Evolutionary conservation across 768 basidiomycete genomes (phyloP), one percentile per base, ranked within the genome.

Genomic region (Tricholoma hemisulphureum): DNA sequence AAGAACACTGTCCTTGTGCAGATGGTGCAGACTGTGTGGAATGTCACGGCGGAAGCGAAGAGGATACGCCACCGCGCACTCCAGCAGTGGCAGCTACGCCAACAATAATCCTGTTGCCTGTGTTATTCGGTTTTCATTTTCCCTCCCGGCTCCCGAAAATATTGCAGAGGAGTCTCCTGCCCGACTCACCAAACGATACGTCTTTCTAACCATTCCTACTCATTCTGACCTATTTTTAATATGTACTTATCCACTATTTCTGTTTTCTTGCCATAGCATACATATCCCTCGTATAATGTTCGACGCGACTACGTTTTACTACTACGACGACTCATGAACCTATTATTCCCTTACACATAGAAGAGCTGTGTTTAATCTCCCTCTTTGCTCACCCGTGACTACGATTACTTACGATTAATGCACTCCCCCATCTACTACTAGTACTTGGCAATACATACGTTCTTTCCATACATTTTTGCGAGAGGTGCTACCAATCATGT

Each of bases 41-140:
- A 84, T 48, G 86, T 88, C 41, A 83, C 91, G 8, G 82, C 85
- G 16, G 88, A 91, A 61, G 83, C 86, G n/a, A 70, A 77, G 51
- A 63, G 58, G 49, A 29, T 60, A 14, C 58, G 64, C 24, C 53
- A 41, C 39, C 53, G 53, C 24, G 14, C 21, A 16, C 26, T 11
- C 2, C 34, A 54, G 16, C 37, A 34, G 4, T n/a, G n/a, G 16
- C n/a, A 45, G 23, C 43, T 24, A 10, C 23, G 11, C 4, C 14
- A 18, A 51, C 29, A 13, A 24, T 45, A 13, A 45, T 13, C 4
- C 2, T 21, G 41, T 23, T 43, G 5, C 14, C 21, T 31, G 50
- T 16, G 21, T 6, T 34, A 11, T 32, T 34, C 2, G 20, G 9
- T 45, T 23, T 21, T 29, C 20, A 4, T 29, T 23, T 31, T 7